Evolutionary conservation across 2,329 filamentous ascomycete genomes (phyloP).

Genomic region (Aspergillus fumigatus): DNA sequence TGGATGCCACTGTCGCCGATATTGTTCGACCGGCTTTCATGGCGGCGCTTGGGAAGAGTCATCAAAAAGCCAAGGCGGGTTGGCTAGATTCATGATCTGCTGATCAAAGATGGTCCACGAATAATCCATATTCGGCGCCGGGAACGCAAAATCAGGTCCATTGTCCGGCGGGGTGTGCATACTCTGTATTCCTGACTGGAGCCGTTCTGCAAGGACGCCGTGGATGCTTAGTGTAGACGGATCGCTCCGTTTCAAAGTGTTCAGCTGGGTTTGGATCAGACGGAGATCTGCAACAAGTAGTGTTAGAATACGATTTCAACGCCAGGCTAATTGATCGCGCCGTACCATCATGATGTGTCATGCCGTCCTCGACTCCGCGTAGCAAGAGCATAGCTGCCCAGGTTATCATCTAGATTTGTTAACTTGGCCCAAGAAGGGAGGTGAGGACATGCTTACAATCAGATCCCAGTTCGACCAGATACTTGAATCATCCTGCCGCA

Average conservation of each 20-base stretch:
- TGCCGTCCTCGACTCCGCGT: slow-evolving; percentile 25
- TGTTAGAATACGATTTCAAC: neutral
- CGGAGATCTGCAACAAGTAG: slow-evolving; percentile 13
- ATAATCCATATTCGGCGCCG: slow-evolving; percentile 17
- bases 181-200: slow-evolving; percentile 23
- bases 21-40: neutral
- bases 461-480: slow-evolving; percentile 32
- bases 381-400: slow-evolving; percentile 25
- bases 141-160: slow-evolving; percentile 16
- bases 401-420: slow-evolving; percentile 24
- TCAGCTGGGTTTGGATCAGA: slow-evolving; percentile 23
- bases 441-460: slow-evolving; percentile 14
- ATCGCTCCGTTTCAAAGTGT: slow-evolving; percentile 19
- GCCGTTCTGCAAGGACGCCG: slow-evolving; percentile 19
- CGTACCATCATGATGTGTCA: slow-evolving; percentile 27
- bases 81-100: slow-evolving; percentile 26
- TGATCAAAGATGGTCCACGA: slow-evolving; percentile 30
- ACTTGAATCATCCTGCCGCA: slow-evolving; percentile 26
- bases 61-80: slow-evolving; percentile 25
- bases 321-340: slow-evolving; percentile 6
- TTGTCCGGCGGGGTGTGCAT: slow-evolving; percentile 27
- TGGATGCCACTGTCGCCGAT: neutral
- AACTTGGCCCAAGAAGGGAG: neutral
- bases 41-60: slow-evolving; percentile 4
- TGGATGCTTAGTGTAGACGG: slow-evolving; percentile 22